These are phyloP conservation scores for Zygosaccharomyces pseudorouxii DNA, from an alignment of 805 yeast species.

Conservation along the genomic window DNA sequence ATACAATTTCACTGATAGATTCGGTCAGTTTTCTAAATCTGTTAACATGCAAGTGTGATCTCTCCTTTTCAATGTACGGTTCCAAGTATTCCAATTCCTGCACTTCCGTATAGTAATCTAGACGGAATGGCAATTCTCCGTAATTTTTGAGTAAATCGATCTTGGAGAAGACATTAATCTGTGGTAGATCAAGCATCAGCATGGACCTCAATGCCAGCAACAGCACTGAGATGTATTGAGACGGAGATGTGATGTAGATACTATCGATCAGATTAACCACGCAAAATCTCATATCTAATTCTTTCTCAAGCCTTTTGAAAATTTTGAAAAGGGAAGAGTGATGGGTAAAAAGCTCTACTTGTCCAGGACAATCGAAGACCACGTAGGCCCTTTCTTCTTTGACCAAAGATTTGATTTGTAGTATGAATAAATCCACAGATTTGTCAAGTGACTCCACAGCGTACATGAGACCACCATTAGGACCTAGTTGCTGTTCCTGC, in stretches of 20 bases:
- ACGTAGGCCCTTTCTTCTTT: slow-evolving; percentile 57
- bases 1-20: slow-evolving; percentile 74
- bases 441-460: slow-evolving; percentile 69
- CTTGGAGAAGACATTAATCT: slow-evolving; percentile 86
- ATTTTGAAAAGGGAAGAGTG: slow-evolving; percentile 69
- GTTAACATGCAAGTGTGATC: slow-evolving; percentile 57
- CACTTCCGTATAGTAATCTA: slow-evolving; percentile 88
- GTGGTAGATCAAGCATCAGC: slow-evolving; percentile 91
- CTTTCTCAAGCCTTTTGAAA: slow-evolving; percentile 58
- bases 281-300: slow-evolving; percentile 65
- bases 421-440: slow-evolving; percentile 54
- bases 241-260: slow-evolving; percentile 74
- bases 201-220: slow-evolving; percentile 80
- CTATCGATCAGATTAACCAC: slow-evolving; percentile 87
- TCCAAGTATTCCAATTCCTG: slow-evolving; percentile 70
- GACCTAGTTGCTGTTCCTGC: slow-evolving; percentile 69
- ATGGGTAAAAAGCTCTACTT: slow-evolving; percentile 90
- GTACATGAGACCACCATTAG: slow-evolving; percentile 84
- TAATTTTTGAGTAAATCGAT: slow-evolving; percentile 75
- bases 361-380: slow-evolving; percentile 92
- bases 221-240: slow-evolving; percentile 80
- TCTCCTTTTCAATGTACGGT: slow-evolving; percentile 69
- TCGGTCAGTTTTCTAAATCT: slow-evolving; percentile 65
- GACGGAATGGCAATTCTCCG: slow-evolving; percentile 74
- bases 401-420: slow-evolving; percentile 53